These are phyloP conservation scores for Apodospora peruviana DNA, from an alignment of 495 filamentous ascomycete species.

Conservation along the genomic window DNA sequence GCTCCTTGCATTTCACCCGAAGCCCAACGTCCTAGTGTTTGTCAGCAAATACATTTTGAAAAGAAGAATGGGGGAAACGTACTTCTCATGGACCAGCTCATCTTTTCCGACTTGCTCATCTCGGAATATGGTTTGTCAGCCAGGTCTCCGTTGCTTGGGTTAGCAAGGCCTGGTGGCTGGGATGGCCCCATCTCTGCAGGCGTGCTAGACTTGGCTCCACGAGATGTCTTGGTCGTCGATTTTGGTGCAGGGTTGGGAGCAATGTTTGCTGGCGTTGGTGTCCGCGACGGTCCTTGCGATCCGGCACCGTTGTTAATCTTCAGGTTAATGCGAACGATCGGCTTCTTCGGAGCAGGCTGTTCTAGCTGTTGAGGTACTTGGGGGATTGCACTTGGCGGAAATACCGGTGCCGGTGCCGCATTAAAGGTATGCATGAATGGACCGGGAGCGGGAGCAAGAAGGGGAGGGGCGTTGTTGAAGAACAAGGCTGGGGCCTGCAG, in stretches of 20 bases:
- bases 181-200: background rate
- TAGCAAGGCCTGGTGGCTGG: background rate
- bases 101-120: constrained; percentile 51
- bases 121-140: constrained; percentile 38
- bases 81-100: constrained; percentile 47
- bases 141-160: constrained; percentile 3
- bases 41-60: constrained; percentile 16
- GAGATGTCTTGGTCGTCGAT: constrained; percentile 8
- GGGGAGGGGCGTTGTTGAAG: constrained; percentile 12
- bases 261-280: constrained; percentile 14
- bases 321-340: constrained; percentile 25
- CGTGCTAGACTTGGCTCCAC: constrained; percentile 8
- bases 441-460: constrained; percentile 11
- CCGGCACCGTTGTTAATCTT: constrained; percentile 15
- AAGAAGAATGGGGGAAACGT: constrained; percentile 8
- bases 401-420: constrained; percentile 15
- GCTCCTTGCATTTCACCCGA: constrained; percentile 44
- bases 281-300: constrained; percentile 13
- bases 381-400: constrained; percentile 9
- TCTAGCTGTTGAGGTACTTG: constrained; percentile 11
- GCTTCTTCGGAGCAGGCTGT: constrained; percentile 25
- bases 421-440: constrained; percentile 27
- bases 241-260: constrained; percentile 12
- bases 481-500: constrained; percentile 16
- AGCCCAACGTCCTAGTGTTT: constrained; percentile 42